phyloP scores from a whole-genome alignment of 768 basidiomycete species.

The Russula brevipes region DNA sequence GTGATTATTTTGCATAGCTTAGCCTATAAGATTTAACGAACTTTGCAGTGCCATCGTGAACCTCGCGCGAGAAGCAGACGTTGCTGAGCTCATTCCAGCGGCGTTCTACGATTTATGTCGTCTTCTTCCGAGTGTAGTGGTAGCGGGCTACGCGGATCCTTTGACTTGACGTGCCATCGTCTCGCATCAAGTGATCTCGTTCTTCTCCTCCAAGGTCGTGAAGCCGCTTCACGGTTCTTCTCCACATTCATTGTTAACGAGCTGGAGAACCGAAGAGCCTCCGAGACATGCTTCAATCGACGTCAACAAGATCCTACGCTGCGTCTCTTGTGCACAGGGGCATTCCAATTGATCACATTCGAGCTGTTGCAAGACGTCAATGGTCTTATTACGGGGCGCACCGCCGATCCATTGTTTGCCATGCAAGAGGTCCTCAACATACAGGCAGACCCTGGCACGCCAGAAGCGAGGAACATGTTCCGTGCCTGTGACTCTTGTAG shows the following conservation, averaged over 20 bases:
- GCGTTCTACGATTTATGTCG: slow-evolving; percentile 81
- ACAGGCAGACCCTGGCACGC: slow-evolving; percentile 13
- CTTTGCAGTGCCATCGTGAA: slow-evolving; percentile 55
- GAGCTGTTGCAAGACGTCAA: slow-evolving; percentile 25
- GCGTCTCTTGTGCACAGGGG: slow-evolving; percentile 19
- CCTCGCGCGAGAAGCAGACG: slow-evolving; percentile 52
- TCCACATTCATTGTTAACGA: slow-evolving; percentile 74
- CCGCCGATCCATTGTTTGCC: slow-evolving; percentile 24
- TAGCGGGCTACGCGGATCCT: slow-evolving; percentile 44
- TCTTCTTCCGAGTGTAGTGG: slow-evolving; percentile 55
- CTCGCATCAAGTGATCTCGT: slow-evolving; percentile 54
- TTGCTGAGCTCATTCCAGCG: slow-evolving; percentile 58
- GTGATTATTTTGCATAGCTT: slow-evolving; percentile 36
- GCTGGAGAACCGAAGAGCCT: slow-evolving; percentile 58
- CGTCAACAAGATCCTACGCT: slow-evolving; percentile 6
- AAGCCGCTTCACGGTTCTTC: slow-evolving; percentile 66
- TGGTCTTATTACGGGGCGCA: slow-evolving; percentile 21
- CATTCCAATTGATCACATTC: slow-evolving; percentile 22
- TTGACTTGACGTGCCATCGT: slow-evolving; percentile 35
- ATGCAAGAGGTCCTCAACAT: slow-evolving; percentile 23
- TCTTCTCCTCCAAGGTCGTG: slow-evolving; percentile 59
- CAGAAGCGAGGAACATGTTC: slow-evolving; percentile 12
- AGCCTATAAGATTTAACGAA: neutral
- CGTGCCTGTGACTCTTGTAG: slow-evolving; percentile 23
- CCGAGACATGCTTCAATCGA: slow-evolving; percentile 29